Conservation (phyloP, 768 basidiomycete genomes). For the Royoungia palumana region DNA sequence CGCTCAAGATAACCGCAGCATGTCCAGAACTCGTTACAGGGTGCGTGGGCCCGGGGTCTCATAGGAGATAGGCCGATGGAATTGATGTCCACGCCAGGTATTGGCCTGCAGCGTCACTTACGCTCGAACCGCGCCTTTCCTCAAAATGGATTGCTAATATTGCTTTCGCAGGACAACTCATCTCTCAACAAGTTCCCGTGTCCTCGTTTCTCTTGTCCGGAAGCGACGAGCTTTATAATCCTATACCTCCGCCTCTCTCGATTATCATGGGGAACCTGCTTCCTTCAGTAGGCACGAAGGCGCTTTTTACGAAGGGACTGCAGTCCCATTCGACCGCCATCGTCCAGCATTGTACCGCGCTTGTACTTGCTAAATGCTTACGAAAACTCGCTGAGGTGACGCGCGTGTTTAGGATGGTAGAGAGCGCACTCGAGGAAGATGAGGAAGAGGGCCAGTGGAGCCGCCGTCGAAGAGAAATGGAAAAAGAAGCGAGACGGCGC, state of each 20-base stretch:
- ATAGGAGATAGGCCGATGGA: neutral
- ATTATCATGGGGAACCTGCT: slow-evolving; percentile 75
- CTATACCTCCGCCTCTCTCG: slow-evolving; percentile 70
- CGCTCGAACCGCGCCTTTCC: slow-evolving; percentile 82
- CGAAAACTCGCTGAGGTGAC: slow-evolving; percentile 63
- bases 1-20: slow-evolving; percentile 69
- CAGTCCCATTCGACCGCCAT: slow-evolving; percentile 60
- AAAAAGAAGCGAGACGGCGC: slow-evolving; percentile 67
- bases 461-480: slow-evolving; percentile 62
- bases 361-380: slow-evolving; percentile 73
- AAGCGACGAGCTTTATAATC: slow-evolving; percentile 49
- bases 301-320: slow-evolving; percentile 78
- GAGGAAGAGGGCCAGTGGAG: slow-evolving; percentile 70
- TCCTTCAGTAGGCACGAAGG: slow-evolving; percentile 68
- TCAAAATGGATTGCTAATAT: slow-evolving; percentile 92
- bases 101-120: slow-evolving; percentile 65
- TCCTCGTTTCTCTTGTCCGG: slow-evolving; percentile 56
- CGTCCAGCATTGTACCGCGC: slow-evolving; percentile 82
- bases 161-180: slow-evolving; percentile 72
- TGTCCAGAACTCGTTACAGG: slow-evolving; percentile 86
- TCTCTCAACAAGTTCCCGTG: slow-evolving; percentile 72
- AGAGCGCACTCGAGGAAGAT: slow-evolving; percentile 55
- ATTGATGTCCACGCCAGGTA: slow-evolving; percentile 47
- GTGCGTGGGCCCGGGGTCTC: slow-evolving; percentile 37
- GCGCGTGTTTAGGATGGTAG: slow-evolving; percentile 45